Percentiles rank a stretch among this genome's conserved stretches.
Conservation (phyloP, 208 protist species). For the Angomonas deanei region DNA sequence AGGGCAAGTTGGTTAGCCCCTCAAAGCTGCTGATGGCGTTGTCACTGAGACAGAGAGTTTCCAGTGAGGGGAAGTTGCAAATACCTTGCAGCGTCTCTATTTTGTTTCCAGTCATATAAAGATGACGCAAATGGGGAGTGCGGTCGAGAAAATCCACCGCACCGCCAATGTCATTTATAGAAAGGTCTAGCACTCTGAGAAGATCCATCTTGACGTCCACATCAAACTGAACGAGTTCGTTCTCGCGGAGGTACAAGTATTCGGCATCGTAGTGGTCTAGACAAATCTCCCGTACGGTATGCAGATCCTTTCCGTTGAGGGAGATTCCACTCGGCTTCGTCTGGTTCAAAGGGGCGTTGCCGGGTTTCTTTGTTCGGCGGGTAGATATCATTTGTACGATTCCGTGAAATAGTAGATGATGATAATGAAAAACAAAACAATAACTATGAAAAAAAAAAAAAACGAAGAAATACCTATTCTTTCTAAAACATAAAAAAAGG, state of each 20-base stretch:
- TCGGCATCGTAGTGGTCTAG: conserved; percentile 76
- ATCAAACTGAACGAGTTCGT: conserved; percentile 85
- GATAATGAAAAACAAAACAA: not conserved
- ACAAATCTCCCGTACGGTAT: conserved; percentile 69
- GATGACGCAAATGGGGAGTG: conserved; percentile 80
- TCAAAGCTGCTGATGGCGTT: conserved; percentile 89
- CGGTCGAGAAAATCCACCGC: conserved; percentile 78
- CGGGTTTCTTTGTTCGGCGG: not conserved
- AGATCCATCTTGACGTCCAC: conserved; percentile 74
- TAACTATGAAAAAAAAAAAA: conserved; percentile 6
- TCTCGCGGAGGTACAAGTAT: conserved; percentile 91
- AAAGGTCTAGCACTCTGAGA: conserved; percentile 88
- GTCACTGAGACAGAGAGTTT: conserved; percentile 90
- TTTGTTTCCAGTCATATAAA: conserved; percentile 92
- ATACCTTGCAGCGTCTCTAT: conserved; percentile 85
- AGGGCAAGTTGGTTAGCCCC: conserved; percentile 79
- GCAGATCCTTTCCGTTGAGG: conserved; percentile 83
- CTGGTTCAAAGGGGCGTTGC: conserved; percentile 29
- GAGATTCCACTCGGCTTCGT: conserved; percentile 63
- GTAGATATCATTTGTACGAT: conserved; percentile 5
- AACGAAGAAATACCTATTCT: not conserved
- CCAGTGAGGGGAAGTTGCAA: conserved; percentile 65
- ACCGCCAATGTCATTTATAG: conserved; percentile 88
- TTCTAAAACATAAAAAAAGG: not conserved
- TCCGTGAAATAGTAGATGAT: not conserved